phyloP scores from a whole-genome alignment of 345 rosid species.

The Litchi chinensis region DNA sequence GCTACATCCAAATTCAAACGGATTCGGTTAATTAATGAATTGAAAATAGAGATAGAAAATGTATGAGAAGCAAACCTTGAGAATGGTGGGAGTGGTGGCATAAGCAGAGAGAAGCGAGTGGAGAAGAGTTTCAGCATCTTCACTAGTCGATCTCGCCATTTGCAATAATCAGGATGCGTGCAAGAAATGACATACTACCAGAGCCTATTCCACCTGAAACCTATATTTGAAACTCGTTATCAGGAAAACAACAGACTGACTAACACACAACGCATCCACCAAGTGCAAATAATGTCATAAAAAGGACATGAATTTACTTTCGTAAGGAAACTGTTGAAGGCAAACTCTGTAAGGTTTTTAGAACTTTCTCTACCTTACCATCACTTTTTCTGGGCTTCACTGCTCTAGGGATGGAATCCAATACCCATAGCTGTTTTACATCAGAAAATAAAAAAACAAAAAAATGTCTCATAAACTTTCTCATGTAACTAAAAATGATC shows the following conservation, averaged over 20 bases:
- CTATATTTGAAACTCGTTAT: no score
- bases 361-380: constrained; percentile 93
- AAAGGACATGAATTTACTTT: no score
- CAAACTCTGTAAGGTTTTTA: constrained; percentile 11
- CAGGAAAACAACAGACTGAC: no score
- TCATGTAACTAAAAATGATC: no score
- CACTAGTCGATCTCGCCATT: constrained; percentile 70
- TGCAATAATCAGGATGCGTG: neutral
- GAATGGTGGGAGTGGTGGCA: constrained; percentile 65
- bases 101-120: constrained; percentile 78
- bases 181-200: no score
- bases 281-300: no score
- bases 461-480: constrained; percentile 3
- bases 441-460: constrained; percentile 33
- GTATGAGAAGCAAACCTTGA: constrained; percentile 45
- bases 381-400: no score
- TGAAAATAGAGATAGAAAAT: neutral
- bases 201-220: no score
- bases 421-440: constrained; percentile 95
- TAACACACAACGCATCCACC: no score
- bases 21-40: neutral
- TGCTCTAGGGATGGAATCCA: constrained; percentile 95
- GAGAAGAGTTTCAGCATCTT: constrained; percentile 71
- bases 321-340: no score
- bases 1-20: constrained; percentile 8